Conservation (phyloP, 768 basidiomycete species). For the Lentinula detonsa region DNA sequence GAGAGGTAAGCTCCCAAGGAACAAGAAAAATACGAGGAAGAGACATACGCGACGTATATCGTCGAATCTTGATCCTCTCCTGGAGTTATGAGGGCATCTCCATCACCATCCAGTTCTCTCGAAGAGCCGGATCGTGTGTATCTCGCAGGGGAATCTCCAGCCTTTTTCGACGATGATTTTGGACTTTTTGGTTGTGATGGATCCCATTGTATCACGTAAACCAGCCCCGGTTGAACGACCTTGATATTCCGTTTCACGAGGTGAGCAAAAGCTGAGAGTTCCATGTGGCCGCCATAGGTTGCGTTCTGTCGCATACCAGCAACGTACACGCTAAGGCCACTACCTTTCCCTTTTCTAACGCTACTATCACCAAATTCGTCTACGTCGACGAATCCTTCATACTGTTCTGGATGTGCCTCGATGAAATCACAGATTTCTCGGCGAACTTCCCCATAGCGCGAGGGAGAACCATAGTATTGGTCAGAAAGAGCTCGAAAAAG, state of each 20-base stretch:
- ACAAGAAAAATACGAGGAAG: conserved; percentile 7
- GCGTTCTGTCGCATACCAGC: conserved; percentile 24
- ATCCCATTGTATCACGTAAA: conserved; percentile 84
- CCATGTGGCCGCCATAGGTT: conserved; percentile 91
- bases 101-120: conserved; percentile 20
- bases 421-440: conserved; percentile 83
- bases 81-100: conserved; percentile 10
- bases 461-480: conserved; percentile 75
- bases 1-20: conserved; percentile 4
- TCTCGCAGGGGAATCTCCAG: conserved; percentile 14
- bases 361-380: conserved; percentile 11
- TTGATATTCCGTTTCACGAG: conserved; percentile 76
- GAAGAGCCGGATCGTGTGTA: conserved; percentile 9
- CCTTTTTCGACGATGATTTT: conserved; percentile 13
- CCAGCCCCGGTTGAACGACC: conserved; percentile 87
- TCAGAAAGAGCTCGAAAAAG: conserved; percentile 88
- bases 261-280: conserved; percentile 89
- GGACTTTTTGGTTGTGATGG: conserved; percentile 11
- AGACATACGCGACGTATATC: conserved; percentile 80
- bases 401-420: conserved; percentile 57
- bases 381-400: conserved; percentile 82
- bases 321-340: conserved; percentile 1
- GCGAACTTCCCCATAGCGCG: conserved; percentile 62
- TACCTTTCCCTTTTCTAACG: conserved; percentile 6
- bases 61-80: conserved; percentile 27